Percentiles rank a stretch among this genome's conserved stretches.
phyloP scores from a whole-genome alignment of 2,329 filamentous ascomycete genomes.

The Cordyceps militaris region DNA sequence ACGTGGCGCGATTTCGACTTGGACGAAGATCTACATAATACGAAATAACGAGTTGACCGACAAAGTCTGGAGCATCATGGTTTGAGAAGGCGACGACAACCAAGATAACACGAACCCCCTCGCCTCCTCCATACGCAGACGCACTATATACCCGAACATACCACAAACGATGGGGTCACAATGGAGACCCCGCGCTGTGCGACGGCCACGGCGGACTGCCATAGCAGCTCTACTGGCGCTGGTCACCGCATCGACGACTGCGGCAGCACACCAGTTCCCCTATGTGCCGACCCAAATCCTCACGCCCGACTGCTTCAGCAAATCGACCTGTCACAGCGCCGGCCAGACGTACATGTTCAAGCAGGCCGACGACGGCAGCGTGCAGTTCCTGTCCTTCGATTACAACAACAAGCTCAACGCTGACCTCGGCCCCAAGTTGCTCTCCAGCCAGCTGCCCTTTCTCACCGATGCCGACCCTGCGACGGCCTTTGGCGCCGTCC shows the following conservation, averaged over 20 bases:
- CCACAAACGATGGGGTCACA: slow-evolving; percentile 1
- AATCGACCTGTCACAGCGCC: slow-evolving; percentile 28
- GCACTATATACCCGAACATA: background rate
- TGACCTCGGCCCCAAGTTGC: slow-evolving; percentile 38
- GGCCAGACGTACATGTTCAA: slow-evolving; percentile 65
- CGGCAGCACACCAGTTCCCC: slow-evolving; percentile 48
- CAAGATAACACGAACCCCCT: background rate
- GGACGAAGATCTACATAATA: background rate
- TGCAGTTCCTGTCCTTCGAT: slow-evolving; percentile 58
- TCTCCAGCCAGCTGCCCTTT: slow-evolving; percentile 58
- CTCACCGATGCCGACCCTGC: slow-evolving; percentile 35
- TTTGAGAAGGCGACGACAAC: background rate
- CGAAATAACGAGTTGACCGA: background rate
- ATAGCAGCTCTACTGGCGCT: background rate
- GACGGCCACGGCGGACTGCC: slow-evolving; percentile 1
- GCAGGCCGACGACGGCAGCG: slow-evolving; percentile 36
- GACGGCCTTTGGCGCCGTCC: slow-evolving; percentile 58
- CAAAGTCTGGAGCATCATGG: background rate
- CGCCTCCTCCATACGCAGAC: background rate
- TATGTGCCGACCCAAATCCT: slow-evolving; percentile 74
- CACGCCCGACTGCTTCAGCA: slow-evolving; percentile 41
- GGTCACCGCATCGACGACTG: slow-evolving; percentile 1
- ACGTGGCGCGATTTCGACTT: background rate
- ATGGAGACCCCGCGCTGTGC: background rate
- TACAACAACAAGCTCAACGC: slow-evolving; percentile 50